A percentile compares a stretch with the other conserved stretches of the same genome.
phyloP scores from a whole-genome alignment of 2,329 filamentous ascomycete genomes.

The Pyrenophora teres region DNA sequence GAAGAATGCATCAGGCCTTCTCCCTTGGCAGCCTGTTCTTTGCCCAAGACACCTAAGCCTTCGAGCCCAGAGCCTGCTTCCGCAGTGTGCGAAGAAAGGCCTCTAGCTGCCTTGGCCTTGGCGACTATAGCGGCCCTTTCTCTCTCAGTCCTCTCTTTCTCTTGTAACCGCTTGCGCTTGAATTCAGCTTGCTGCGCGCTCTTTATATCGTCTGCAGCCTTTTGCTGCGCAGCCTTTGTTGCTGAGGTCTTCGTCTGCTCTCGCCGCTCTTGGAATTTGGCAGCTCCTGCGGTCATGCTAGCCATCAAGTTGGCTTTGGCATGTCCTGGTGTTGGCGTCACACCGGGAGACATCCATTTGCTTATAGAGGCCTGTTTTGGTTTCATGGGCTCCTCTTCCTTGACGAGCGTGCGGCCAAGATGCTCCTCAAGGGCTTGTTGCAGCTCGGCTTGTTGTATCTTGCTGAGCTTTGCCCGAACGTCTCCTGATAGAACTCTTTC shows the following conservation, averaged over 20 bases:
- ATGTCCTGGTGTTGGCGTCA: slow-evolving; percentile 23
- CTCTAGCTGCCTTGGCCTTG: slow-evolving; percentile 64
- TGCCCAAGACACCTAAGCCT: slow-evolving; percentile 73
- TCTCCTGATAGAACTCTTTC: slow-evolving; percentile 67
- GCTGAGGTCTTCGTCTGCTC: slow-evolving; percentile 31
- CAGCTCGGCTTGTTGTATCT: slow-evolving; percentile 83
- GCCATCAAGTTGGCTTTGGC: slow-evolving; percentile 38
- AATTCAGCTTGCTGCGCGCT: slow-evolving; percentile 56
- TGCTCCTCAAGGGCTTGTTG: slow-evolving; percentile 63
- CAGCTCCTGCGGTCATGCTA: slow-evolving; percentile 33
- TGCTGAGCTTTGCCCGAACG: slow-evolving; percentile 77
- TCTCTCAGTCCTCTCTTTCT: slow-evolving; percentile 74
- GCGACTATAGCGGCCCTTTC: slow-evolving; percentile 74
- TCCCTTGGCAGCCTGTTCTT: slow-evolving; percentile 74
- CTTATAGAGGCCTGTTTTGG: slow-evolving; percentile 50
- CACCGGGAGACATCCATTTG: slow-evolving; percentile 47
- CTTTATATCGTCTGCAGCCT: slow-evolving; percentile 34
- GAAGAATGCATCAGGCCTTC: slow-evolving; percentile 89
- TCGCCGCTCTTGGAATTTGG: slow-evolving; percentile 36
- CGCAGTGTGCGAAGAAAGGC: slow-evolving; percentile 59
- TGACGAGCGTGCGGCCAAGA: slow-evolving; percentile 46
- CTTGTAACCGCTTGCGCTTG: slow-evolving; percentile 73
- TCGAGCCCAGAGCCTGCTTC: slow-evolving; percentile 80
- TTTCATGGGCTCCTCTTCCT: slow-evolving; percentile 41
- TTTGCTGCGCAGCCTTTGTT: slow-evolving; percentile 31